phyloP scores from a whole-genome alignment of 352 stramenopile species.

The Peronospora farinosa region DNA sequence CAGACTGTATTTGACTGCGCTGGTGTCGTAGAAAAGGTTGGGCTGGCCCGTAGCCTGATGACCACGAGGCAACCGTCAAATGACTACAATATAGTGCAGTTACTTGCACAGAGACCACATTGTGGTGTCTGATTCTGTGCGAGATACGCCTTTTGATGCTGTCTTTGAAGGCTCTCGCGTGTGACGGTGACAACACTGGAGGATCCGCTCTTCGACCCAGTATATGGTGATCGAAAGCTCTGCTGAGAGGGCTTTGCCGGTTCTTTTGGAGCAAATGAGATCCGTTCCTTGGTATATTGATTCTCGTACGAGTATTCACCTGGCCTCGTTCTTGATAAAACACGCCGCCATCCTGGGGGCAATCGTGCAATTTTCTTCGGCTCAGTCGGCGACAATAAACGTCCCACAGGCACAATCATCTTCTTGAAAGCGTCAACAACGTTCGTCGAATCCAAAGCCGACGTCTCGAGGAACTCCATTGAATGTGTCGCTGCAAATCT shows the following conservation, averaged over 20 bases:
- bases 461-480: constrained; percentile 87
- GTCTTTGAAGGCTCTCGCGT: constrained; percentile 71
- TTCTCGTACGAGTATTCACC: constrained; percentile 87
- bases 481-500: constrained; percentile 71
- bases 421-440: constrained; percentile 86
- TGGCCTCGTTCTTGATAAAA: constrained; percentile 77
- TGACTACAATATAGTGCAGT: constrained; percentile 58
- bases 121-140: constrained; percentile 61
- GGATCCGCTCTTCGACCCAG: constrained; percentile 28
- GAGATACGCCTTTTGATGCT: constrained; percentile 79
- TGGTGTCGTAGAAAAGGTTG: constrained; percentile 5
- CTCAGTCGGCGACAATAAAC: constrained; percentile 60
- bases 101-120: constrained; percentile 47
- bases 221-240: constrained; percentile 49
- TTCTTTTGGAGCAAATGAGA: constrained; percentile 81
- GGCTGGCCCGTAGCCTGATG: constrained; percentile 18
- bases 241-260: constrained; percentile 82
- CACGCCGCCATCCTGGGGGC: constrained; percentile 66
- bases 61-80: constrained; percentile 14
- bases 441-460: constrained; percentile 78
- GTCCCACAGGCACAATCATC: constrained; percentile 79
- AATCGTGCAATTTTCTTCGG: constrained; percentile 59
- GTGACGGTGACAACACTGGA: constrained; percentile 58
- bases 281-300: constrained; percentile 85
- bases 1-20: constrained; percentile 11